Conservation (phyloP, 2,329 filamentous ascomycete genomes). For the Hymenoscyphus fructigenus region DNA sequence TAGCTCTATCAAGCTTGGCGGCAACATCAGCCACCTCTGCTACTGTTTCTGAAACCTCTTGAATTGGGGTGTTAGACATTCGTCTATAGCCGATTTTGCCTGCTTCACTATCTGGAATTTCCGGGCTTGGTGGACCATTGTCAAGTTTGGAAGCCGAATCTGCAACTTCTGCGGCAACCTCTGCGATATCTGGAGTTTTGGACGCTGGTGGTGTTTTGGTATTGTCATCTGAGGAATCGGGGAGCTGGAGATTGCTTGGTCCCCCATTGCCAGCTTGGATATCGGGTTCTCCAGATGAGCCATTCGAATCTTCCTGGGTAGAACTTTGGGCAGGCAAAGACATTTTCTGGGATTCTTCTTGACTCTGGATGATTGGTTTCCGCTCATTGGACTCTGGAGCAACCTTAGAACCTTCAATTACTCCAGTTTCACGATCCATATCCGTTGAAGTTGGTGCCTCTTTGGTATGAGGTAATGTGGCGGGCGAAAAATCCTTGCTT, state of each 20-base stretch:
- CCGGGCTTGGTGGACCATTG: conserved; percentile 35
- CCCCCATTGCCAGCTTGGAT: not conserved
- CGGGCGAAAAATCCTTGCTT: too few relatives aligned
- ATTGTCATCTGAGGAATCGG: conserved; percentile 13
- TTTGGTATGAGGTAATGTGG: too few relatives aligned
- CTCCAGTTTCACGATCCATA: too few relatives aligned
- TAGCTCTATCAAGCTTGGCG: conserved; percentile 38
- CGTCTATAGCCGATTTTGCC: conserved; percentile 37
- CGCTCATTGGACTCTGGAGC: not conserved
- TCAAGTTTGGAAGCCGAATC: conserved; percentile 32
- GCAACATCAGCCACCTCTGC: conserved; percentile 47
- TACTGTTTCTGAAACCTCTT: conserved; percentile 44
- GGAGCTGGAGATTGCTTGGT: not conserved
- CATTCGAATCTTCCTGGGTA: conserved; percentile 7
- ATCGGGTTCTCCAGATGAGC: not conserved
- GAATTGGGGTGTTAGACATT: conserved; percentile 42
- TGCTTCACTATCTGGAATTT: conserved; percentile 37
- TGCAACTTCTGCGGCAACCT: conserved; percentile 32
- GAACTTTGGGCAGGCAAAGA: not conserved
- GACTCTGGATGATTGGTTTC: not conserved
- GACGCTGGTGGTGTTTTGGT: conserved; percentile 31
- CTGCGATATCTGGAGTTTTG: conserved; percentile 32
- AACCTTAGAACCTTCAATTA: too few relatives aligned
- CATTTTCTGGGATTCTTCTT: not conserved
- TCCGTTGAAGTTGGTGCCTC: too few relatives aligned